These are phyloP conservation scores for Paraphoma chrysanthemicola DNA, from an alignment of 2,329 filamentous ascomycete genomes.

Conservation along the genomic window DNA sequence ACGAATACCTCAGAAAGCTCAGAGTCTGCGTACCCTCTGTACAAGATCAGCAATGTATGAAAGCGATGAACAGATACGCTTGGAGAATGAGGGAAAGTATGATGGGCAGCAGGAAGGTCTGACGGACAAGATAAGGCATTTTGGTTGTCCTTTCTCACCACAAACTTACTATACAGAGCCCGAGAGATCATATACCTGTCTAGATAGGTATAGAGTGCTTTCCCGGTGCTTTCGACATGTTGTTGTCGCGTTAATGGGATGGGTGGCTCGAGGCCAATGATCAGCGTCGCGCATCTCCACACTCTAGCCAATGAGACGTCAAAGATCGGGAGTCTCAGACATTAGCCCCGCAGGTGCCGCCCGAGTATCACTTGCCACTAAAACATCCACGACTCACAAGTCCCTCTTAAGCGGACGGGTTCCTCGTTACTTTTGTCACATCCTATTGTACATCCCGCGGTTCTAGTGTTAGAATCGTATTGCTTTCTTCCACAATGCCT, in stretches of 20 bases:
- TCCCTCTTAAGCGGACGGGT: constrained; percentile 8
- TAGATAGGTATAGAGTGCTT: no score
- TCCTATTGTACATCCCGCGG: not conserved
- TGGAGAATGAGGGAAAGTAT: no score
- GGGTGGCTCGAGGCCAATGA: not conserved
- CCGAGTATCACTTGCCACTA: constrained; percentile 12
- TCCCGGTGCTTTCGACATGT: no score
- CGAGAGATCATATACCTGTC: no score
- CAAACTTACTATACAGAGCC: no score
- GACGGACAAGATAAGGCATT: no score
- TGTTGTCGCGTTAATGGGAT: not conserved
- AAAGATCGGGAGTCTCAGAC: not conserved
- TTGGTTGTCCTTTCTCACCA: no score
- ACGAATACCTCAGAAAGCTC: no score
- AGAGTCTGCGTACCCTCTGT: no score
- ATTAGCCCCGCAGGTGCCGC: constrained; percentile 14
- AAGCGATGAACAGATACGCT: no score
- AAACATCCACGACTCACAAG: constrained; percentile 6
- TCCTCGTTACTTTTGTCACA: not conserved
- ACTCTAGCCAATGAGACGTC: constrained; percentile 9
- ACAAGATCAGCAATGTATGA: no score
- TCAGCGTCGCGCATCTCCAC: constrained; percentile 1
- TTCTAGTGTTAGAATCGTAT: not conserved
- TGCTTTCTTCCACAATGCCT: constrained; percentile 15
- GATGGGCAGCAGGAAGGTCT: no score